phyloP scores from a whole-genome alignment of 2,329 filamentous ascomycete genomes.

The Colletotrichum nymphaeae region DNA sequence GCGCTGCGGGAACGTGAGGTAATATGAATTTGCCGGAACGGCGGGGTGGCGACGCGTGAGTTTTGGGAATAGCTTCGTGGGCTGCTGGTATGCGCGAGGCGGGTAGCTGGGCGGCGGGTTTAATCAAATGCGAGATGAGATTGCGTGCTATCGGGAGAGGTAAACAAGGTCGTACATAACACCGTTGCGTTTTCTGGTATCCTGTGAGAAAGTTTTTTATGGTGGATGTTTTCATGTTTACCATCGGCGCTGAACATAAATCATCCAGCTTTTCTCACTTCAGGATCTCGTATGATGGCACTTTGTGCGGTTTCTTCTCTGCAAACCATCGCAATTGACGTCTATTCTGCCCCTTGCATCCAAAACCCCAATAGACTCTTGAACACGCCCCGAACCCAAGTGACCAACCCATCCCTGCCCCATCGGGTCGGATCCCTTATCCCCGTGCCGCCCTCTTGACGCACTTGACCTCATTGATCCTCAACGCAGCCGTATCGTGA shows the following conservation, averaged over 20 bases:
- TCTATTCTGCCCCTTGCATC: constrained; percentile 11
- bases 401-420: not conserved
- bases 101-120: not conserved
- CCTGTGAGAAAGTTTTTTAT: not conserved
- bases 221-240: not conserved
- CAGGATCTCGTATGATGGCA: not conserved
- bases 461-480: constrained; percentile 37
- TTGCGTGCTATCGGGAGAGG: constrained; percentile 1
- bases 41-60: constrained; percentile 12
- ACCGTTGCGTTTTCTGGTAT: not conserved
- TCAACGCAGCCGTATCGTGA: constrained; percentile 50
- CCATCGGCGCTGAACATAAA: not conserved
- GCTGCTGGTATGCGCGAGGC: not conserved
- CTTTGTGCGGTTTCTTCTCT: not conserved
- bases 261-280: not conserved
- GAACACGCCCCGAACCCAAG: not conserved
- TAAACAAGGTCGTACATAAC: not conserved
- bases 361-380: not conserved
- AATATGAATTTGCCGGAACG: constrained; percentile 22
- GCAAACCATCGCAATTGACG: not conserved
- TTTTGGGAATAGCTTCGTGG: constrained; percentile 29
- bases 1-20: constrained; percentile 25
- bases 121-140: constrained; percentile 19
- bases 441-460: constrained; percentile 18
- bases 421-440: not conserved